Conservation (phyloP, 805 yeast genomes). For the Metschnikowia kofuensis region DNA sequence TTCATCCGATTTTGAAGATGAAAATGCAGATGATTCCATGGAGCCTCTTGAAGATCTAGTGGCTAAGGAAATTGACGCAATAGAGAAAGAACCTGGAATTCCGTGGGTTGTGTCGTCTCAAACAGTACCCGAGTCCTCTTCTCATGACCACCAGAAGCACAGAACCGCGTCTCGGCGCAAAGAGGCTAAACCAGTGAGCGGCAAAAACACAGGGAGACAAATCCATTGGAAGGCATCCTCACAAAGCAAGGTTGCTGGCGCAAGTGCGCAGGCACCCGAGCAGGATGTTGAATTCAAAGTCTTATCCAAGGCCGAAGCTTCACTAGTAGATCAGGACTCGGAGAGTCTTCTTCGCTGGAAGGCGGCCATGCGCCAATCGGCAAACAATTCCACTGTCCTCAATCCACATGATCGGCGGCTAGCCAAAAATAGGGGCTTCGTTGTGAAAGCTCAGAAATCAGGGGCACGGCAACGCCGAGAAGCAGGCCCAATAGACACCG, state of each 20-base stretch:
- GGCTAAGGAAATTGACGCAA: neutral
- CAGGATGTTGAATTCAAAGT: neutral
- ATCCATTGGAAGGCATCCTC: constrained; percentile 4
- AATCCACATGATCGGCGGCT: constrained; percentile 3
- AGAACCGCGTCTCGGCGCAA: neutral
- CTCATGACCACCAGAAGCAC: neutral
- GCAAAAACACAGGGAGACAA: neutral
- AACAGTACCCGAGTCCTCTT: neutral
- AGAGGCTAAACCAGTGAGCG: neutral
- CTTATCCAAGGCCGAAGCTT: neutral
- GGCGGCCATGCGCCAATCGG: neutral
- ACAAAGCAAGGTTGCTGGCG: constrained; percentile 4
- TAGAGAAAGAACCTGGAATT: neutral
- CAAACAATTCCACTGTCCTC: neutral
- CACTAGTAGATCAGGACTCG: neutral
- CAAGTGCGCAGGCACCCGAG: neutral
- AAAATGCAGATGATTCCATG: neutral
- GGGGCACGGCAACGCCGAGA: neutral
- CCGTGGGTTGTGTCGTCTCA: neutral
- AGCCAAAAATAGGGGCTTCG: neutral
- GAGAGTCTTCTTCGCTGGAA: neutral
- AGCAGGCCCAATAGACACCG: neutral
- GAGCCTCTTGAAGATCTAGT: neutral
- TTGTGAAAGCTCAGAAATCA: neutral
- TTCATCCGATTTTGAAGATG: neutral